Evolutionary conservation across 768 basidiomycete species (phyloP).

Genomic region (Kwoniella heveanensis): DNA sequence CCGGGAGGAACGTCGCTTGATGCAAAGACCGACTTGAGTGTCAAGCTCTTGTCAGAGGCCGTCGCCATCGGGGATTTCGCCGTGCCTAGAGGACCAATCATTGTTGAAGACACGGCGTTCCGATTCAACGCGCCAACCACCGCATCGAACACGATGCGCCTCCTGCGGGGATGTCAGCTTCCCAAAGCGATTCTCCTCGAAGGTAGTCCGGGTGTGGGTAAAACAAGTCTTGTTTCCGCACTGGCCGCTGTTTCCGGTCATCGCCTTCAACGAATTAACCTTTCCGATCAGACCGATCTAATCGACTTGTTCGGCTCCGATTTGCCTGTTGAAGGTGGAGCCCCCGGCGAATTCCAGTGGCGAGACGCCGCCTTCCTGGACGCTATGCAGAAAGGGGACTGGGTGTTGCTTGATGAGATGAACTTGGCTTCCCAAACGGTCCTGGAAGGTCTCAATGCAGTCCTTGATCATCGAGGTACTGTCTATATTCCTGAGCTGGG

Average conservation of each 20-base stretch:
- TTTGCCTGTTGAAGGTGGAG: slow-evolving; percentile 87
- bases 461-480: slow-evolving; percentile 90
- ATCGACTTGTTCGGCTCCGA: slow-evolving; percentile 96
- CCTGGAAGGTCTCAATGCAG: slow-evolving; percentile 93
- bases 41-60: slow-evolving; percentile 37
- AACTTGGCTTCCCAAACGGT: slow-evolving; percentile 96
- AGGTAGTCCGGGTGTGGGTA: slow-evolving; percentile 97
- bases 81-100: slow-evolving; percentile 64
- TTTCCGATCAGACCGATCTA: slow-evolving; percentile 97
- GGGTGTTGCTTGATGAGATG: slow-evolving; percentile 99
- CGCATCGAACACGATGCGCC: slow-evolving; percentile 78
- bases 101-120: slow-evolving; percentile 60
- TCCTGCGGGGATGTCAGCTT: slow-evolving; percentile 85
- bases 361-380: slow-evolving; percentile 93
- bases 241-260: slow-evolving; percentile 79
- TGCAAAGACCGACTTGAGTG: slow-evolving; percentile 7
- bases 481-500: slow-evolving; percentile 95
- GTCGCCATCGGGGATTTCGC: slow-evolving; percentile 74
- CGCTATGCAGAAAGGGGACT: slow-evolving; percentile 91
- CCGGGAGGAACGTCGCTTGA: background rate
- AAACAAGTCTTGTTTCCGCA: slow-evolving; percentile 88
- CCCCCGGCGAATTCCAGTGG: slow-evolving; percentile 92
- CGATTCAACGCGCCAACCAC: slow-evolving; percentile 88
- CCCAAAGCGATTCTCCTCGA: slow-evolving; percentile 89
- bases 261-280: slow-evolving; percentile 84